Percentiles rank a stretch among this genome's conserved stretches.
These are phyloP conservation scores for Termitomyces sp. DNA, from an alignment of 768 basidiomycete species.

Conservation along the genomic window DNA sequence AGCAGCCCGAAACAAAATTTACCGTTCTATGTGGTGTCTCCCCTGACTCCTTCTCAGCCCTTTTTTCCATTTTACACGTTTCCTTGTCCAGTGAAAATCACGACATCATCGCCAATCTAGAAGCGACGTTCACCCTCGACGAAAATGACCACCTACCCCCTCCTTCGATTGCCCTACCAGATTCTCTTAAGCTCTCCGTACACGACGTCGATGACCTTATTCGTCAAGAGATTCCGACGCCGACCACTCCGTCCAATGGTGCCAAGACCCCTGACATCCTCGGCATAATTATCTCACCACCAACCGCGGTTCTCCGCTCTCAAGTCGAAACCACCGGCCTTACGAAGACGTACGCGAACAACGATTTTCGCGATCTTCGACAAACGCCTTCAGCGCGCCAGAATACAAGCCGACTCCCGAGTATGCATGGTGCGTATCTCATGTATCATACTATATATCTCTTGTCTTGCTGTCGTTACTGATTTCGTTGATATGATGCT, in stretches of 20 bases:
- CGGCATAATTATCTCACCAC: constrained; percentile 56
- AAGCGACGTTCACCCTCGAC: constrained; percentile 30
- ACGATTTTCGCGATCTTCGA: constrained; percentile 77
- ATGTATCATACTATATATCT: background rate
- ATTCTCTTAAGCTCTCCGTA: constrained; percentile 38
- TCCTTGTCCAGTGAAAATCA: constrained; percentile 21
- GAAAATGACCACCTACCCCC: constrained; percentile 32
- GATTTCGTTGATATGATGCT: background rate
- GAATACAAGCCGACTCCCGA: constrained; percentile 83
- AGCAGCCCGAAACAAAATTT: constrained; percentile 37
- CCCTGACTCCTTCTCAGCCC: constrained; percentile 35
- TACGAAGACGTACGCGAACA: constrained; percentile 76
- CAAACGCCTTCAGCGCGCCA: constrained; percentile 63
- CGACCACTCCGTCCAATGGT: constrained; percentile 44
- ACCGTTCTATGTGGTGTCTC: constrained; percentile 46
- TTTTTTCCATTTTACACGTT: constrained; percentile 34
- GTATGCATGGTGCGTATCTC: constrained; percentile 61
- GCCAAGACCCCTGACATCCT: constrained; percentile 43
- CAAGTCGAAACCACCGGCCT: constrained; percentile 60
- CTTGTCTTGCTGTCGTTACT: background rate
- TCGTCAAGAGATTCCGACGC: constrained; percentile 22
- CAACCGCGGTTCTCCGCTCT: constrained; percentile 56
- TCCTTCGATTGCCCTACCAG: constrained; percentile 30
- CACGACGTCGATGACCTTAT: constrained; percentile 45
- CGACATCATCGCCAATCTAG: constrained; percentile 16